Evolutionary conservation across 2,329 filamentous ascomycete species (phyloP).

Genomic region (Peltaster fructicola): DNA sequence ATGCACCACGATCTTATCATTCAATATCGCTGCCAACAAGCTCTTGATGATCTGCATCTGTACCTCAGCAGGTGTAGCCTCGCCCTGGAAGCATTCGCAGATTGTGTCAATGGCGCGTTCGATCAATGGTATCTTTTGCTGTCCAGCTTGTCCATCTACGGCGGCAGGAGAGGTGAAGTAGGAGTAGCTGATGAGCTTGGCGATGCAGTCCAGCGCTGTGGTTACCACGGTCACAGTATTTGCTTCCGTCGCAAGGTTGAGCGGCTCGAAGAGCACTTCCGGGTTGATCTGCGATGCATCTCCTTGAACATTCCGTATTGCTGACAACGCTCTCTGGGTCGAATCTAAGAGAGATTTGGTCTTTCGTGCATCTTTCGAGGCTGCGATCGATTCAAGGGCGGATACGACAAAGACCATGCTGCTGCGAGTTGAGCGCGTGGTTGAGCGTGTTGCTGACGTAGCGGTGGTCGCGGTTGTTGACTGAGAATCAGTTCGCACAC

Average conservation of each 20-base stretch:
- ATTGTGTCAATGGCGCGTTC: slow-evolving; percentile 97
- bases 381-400: slow-evolving; percentile 77
- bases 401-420: slow-evolving; percentile 93
- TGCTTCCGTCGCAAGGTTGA: slow-evolving; percentile 78
- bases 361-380: slow-evolving; percentile 77
- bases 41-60: slow-evolving; percentile 98
- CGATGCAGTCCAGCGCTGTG: slow-evolving; percentile 88
- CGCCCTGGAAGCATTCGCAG: slow-evolving; percentile 96
- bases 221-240: slow-evolving; percentile 73
- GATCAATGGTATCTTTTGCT: slow-evolving; percentile 51
- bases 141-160: slow-evolving; percentile 18
- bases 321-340: slow-evolving; percentile 61
- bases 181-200: slow-evolving; percentile 96
- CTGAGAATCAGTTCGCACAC: slow-evolving; percentile 41
- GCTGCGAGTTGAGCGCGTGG: slow-evolving; percentile 48
- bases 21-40: slow-evolving; percentile 80
- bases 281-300: slow-evolving; percentile 71
- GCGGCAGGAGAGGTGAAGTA: slow-evolving; percentile 64
- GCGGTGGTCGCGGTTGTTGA: slow-evolving; percentile 36
- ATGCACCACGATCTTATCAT: slow-evolving; percentile 97
- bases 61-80: slow-evolving; percentile 78
- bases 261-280: slow-evolving; percentile 75
- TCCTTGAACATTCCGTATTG: slow-evolving; percentile 57
- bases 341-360: slow-evolving; percentile 71
- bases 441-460: slow-evolving; percentile 31